Evolutionary conservation across 768 basidiomycete genomes (phyloP), one percentile per base, ranked within the genome.

Genomic region (Tricholoma bakamatsutake): DNA sequence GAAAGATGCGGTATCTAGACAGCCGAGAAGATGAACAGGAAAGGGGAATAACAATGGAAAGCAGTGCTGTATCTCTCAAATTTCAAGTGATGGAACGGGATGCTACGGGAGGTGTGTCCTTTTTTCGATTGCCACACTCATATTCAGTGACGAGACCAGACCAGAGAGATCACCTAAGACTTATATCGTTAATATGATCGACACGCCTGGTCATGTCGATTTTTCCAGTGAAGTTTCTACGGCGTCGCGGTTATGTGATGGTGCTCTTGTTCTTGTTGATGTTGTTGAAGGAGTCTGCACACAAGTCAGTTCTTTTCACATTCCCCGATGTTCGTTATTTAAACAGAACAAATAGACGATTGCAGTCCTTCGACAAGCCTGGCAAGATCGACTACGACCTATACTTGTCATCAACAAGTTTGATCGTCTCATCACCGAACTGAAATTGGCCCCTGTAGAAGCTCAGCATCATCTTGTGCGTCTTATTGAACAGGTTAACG

Each of bases 41-140:
- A 71, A 77, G 97, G 50, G 97, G 97, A 2, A 99, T 99, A 58
- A 98, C 97, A 0, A 98, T 99, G 97, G 95, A 99, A 71, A 93
- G 91, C 60, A 94, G 91, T 68, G 95, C 97, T 0, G 88, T 98
- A 5, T 93, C 90, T 4, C 74, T 98, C 53, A 81, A 84, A 59
- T 99, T 97, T 65, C 87, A 90, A 59, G 90, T 92, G 54, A 78
- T 84, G 72, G 84, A 85, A 35, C 76, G 74, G 51, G 69, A 66
- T 35, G 62, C 64, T 21, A 70, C 78, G 35, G 85, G 79, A 71
- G 85, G 91, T 90, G 68, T 58, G 81, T 71, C 52, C 27, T n/a
- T 35, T 49, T 35, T 45, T 48, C 13, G 43, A 40, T 52, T 53
- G 50, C 21, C 42, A 18, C 52, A 50, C 57, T 56, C 57, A 46